Percentiles rank a stretch among this genome's conserved stretches.
These are phyloP conservation scores for Martiniozyma asiatica DNA, from an alignment of 1,139 yeast genomes.

Conservation along the genomic window DNA sequence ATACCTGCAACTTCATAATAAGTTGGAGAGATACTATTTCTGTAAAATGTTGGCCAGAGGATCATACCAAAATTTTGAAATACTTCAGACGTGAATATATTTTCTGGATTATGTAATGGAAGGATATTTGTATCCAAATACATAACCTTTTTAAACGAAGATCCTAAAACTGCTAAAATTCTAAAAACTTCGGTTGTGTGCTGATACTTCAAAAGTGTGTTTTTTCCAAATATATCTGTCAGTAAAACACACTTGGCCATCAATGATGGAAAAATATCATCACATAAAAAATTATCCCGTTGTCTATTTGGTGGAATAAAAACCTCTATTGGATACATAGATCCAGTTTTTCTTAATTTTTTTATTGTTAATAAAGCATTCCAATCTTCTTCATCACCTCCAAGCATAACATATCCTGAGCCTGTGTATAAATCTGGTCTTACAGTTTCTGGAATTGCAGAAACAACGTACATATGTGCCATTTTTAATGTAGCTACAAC, in stretches of 20 bases:
- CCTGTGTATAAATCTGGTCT: constrained; percentile 24
- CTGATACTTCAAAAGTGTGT: constrained; percentile 29
- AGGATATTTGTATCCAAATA: constrained; percentile 59
- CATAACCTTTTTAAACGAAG: constrained; percentile 45
- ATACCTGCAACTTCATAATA: constrained; percentile 44
- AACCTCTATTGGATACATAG: constrained; percentile 46
- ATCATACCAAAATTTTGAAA: constrained; percentile 27
- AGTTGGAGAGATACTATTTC: constrained; percentile 47
- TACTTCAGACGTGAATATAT: constrained; percentile 29
- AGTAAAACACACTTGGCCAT: constrained; percentile 32
- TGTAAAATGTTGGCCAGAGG: constrained; percentile 69
- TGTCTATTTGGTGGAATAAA: constrained; percentile 40
- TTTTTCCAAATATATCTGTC: constrained; percentile 14
- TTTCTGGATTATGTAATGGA: constrained; percentile 46
- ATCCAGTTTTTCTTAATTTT: constrained; percentile 38
- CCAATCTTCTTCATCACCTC: constrained; percentile 48
- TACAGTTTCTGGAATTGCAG: constrained; percentile 11
- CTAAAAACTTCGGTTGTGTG: no score
- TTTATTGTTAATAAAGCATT: constrained; percentile 39
- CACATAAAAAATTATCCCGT: constrained; percentile 36
- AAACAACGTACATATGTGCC: no score
- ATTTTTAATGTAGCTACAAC: no score
- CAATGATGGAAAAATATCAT: constrained; percentile 29
- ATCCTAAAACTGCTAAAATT: constrained; percentile 47
- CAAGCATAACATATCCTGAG: constrained; percentile 51